Evolutionary conservation across 2,329 filamentous ascomycete genomes (phyloP).

Genomic region (Fusarium coffeatum): DNA sequence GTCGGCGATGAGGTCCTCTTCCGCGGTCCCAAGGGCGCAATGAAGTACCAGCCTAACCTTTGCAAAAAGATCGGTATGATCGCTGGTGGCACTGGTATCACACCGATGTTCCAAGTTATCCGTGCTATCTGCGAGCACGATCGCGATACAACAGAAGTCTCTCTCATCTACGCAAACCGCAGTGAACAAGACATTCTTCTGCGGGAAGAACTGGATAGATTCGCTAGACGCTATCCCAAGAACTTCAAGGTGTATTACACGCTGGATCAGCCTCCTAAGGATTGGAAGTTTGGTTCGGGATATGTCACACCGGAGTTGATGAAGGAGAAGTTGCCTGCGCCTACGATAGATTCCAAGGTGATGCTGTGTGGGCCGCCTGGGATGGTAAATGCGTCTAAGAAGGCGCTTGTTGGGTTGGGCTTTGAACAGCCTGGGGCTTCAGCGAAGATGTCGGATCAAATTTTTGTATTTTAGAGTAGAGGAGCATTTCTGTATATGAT

Average conservation of each 20-base stretch:
- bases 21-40: conserved; percentile 68
- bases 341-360: conserved; percentile 61
- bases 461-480: conserved; percentile 54
- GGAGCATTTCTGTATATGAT: no score
- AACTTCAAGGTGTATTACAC: conserved; percentile 69
- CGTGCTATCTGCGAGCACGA: conserved; percentile 71
- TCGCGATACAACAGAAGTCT: conserved; percentile 66
- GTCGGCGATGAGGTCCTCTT: conserved; percentile 63
- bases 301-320: conserved; percentile 65
- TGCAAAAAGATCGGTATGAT: conserved; percentile 65
- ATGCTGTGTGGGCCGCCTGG: conserved; percentile 71
- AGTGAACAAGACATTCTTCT: conserved; percentile 70
- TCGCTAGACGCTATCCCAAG: conserved; percentile 61
- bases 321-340: conserved; percentile 58
- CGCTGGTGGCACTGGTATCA: conserved; percentile 57
- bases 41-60: conserved; percentile 60
- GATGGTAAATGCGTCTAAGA: conserved; percentile 69
- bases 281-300: conserved; percentile 62
- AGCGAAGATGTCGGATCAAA: conserved; percentile 64
- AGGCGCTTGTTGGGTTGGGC: conserved; percentile 58
- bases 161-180: conserved; percentile 69
- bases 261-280: conserved; percentile 58
- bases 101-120: conserved; percentile 64
- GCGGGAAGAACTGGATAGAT: conserved; percentile 64
- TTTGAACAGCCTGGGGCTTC: conserved; percentile 62